Evolutionary conservation across 768 basidiomycete genomes (phyloP), one percentile per base, ranked within the genome.

Genomic region (Pleurotus pulmonarius): DNA sequence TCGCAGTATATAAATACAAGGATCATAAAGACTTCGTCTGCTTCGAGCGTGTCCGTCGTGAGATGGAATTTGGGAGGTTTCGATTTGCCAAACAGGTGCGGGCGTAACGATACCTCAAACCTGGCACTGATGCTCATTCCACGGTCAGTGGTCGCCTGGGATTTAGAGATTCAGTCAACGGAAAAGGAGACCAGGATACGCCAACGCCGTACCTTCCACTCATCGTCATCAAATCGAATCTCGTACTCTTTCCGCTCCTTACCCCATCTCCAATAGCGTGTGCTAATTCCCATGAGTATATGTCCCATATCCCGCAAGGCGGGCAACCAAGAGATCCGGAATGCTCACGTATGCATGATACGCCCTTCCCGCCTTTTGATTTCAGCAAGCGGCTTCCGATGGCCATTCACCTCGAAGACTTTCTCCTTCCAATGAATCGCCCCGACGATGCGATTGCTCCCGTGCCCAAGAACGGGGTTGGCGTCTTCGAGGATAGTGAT

Each of bases 401-500:
- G 69, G 0, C 80, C 79, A 44, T 67, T 62, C 6, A 82, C 67
- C 63, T 81, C 79, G 24, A 83, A 71, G 7, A 67, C 65, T 64
- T 77, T 78, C 44, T 80, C 78, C 55, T 70, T 70, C 81, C 81
- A 83, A 56, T 79, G 70, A 40, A 83, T 80, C 5, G 70, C 71
- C 2, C 77, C 81, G 5, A 79, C 79, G 20, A 46, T 37, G 11
- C 26, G 24, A 22, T 39, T 29, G 16, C 7, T 62, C 3, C 72
- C 59, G 6, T 70, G 58, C 12, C 73, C 72, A 1, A 63, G 64
- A 0, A 67, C 64, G 2, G 81, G 81, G 60, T 83, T 81, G 46
- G 71, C 71, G 57, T 83, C 81, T 58, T 70, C 67, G 48, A 83
- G 66, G 26, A 78, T 62, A 0, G 81, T 82, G 39, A 72, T 65